Evolutionary conservation across 2,329 filamentous ascomycete species (phyloP), one percentile per base, ranked within the genome.

Genomic region (Cladophialophora immunda): DNA sequence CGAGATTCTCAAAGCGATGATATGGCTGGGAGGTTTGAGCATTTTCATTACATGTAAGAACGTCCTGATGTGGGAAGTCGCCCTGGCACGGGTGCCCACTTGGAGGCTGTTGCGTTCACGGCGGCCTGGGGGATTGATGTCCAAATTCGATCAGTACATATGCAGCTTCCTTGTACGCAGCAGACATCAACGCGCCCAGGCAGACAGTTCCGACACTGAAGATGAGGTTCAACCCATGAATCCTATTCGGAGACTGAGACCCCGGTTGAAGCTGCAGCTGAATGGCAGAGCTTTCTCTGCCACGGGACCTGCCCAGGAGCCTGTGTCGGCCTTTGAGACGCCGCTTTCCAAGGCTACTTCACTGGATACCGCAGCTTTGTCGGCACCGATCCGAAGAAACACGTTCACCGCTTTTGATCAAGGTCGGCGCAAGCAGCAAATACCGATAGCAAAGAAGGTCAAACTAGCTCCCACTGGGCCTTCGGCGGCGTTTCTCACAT

Each of bases 71-170:
- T 96, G 92, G 91, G 93, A 92, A 54, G 90, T 98, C 61, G 86
- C 90, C 29, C 81, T 99, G 68, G 94, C 94, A 58, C 86, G 94
- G 65, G 92, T 98, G 19, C 95, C 95, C 2, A 93, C 89, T 73
- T 97, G 94, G 93, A 91, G 94, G 52, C 94, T 98, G 30, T 38
- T 68, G 27, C 59, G 60, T 29, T 56, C 36, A 58, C 66, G 66
- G 22, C 64, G 55, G 25, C 50, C 54, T 13, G 53, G 34, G 25
- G 68, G 66, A 15, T 32, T 68, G 4, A 32, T 70, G 11, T 58
- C 63, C 8, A 63, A 66, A 11, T 52, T 70, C 32, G 68, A 70
- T 55, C 68, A 68, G 45, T 34, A 58, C 7, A 55, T 70, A 13
- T 70, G 68, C 27, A 32, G 25, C 11, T 30, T 68, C 9, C 52